A percentile compares a stretch with the other conserved stretches of the same genome.
Evolutionary conservation across 169 alveolate genomes (phyloP).

Genomic region (Fabrea salina): DNA sequence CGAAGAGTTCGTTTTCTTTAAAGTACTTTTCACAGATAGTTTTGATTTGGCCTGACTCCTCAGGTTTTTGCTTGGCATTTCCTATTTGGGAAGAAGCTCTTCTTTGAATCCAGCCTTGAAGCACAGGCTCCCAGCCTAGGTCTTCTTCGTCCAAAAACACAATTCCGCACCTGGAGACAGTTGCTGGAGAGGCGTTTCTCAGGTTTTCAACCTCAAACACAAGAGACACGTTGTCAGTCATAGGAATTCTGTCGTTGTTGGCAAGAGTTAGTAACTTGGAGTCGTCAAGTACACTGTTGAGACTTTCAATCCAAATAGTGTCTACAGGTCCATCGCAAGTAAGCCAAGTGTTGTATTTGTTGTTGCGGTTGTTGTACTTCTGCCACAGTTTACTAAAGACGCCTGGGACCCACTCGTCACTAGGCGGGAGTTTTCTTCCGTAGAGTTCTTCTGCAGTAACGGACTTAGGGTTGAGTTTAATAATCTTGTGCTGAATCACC

Average conservation of each 20-base stretch:
- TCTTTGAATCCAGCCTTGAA: constrained; percentile 86
- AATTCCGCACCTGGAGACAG: constrained; percentile 94
- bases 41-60: constrained; percentile 72
- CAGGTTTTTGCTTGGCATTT: constrained; percentile 63
- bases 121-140: constrained; percentile 90
- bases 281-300: constrained; percentile 95
- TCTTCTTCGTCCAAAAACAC: constrained; percentile 91
- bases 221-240: constrained; percentile 92
- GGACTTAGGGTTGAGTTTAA: constrained; percentile 95
- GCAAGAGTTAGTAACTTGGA: constrained; percentile 92
- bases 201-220: constrained; percentile 92
- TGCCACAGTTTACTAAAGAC: constrained; percentile 94
- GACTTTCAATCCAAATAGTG: constrained; percentile 95
- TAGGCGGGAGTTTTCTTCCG: constrained; percentile 86
- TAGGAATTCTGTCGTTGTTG: constrained; percentile 92
- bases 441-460: constrained; percentile 92
- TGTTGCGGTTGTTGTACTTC: constrained; percentile 87
- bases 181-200: constrained; percentile 93
- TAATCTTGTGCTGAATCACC: constrained; percentile 81
- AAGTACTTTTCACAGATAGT: constrained; percentile 75
- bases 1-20: constrained; percentile 46
- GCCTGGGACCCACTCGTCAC: constrained; percentile 97
- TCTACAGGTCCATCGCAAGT: constrained; percentile 97
- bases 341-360: constrained; percentile 91
- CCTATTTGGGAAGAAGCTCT: constrained; percentile 41